These are phyloP conservation scores for Rubia peregrina DNA, from an alignment of 305 asterid species.

Conservation along the genomic window DNA sequence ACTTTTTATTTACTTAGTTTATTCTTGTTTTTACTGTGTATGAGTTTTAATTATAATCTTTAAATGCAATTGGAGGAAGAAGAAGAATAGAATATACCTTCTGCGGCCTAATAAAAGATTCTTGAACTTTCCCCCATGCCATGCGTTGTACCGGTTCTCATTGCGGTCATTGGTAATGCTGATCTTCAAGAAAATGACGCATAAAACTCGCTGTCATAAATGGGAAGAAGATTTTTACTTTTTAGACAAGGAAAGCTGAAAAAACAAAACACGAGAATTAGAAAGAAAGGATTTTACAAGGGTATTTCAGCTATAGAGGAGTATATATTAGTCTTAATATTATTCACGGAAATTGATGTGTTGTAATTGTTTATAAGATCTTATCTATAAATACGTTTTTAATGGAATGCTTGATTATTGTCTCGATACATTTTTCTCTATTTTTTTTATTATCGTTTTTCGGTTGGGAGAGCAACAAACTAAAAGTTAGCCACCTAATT, in stretches of 20 bases:
- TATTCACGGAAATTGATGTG: background rate
- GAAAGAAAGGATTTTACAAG: background rate
- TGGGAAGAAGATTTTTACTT: background rate
- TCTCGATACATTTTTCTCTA: too few relatives aligned
- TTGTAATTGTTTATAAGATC: too few relatives aligned
- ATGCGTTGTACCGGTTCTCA: background rate
- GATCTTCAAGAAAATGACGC: background rate
- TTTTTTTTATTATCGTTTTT: too few relatives aligned
- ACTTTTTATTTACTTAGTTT: background rate
- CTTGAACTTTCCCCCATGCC: background rate
- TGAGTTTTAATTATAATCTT: background rate
- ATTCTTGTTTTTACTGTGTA: background rate
- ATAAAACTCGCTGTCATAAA: slow-evolving; percentile 3
- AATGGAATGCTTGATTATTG: too few relatives aligned
- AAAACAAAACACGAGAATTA: background rate
- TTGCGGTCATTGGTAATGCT: background rate
- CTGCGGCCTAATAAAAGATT: slow-evolving; percentile 10
- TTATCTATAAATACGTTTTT: too few relatives aligned
- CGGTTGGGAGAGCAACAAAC: too few relatives aligned
- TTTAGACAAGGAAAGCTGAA: background rate
- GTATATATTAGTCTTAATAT: background rate
- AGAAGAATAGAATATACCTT: background rate
- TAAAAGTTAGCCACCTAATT: too few relatives aligned
- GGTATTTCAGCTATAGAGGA: background rate
- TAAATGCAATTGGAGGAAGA: background rate